Base-by-base conservation (phyloP, 2,329 filamentous ascomycete species). In the Colletotrichum siamense region DNA sequence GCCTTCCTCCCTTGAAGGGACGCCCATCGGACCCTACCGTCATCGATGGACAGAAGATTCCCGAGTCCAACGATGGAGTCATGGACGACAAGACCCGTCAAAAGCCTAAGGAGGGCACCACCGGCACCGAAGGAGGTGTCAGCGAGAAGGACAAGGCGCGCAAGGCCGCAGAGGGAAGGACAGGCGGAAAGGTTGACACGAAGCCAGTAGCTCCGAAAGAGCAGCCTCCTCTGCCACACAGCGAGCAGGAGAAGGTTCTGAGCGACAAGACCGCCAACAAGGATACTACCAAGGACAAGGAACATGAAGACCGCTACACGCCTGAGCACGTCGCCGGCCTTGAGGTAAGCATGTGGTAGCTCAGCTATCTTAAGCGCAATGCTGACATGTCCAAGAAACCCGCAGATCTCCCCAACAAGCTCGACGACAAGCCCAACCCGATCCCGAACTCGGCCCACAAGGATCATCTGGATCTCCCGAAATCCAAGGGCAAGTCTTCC, bases 41-140 rank as follows among this genome's bases (percentile, higher is more conserved):
- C 12, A 84, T 92, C 61, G 90, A 92, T 69, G 92, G 91, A 79
- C 89, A 90, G 81, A 91, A 89, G 83, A 92, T 93, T 26, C 91
- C 92, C 32, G 88, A 92, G 78, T 88, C 87, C 77, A 93, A 93
- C 79, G 92, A 98, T 82, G 95, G 96, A 55, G 95, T 98, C 75
- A 98, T 98, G 96, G 95, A 98, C 82, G 96, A 98, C 84, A 95
- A 94, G 78, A 91, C 94, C 82, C 90, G 95, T 79, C 86, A 90
- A 49, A 90, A 91, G 55, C 95, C 96, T 6, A 96, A 96, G 82
- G 91, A 96, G 83, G 96, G 96, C 63, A 98, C 95, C 3, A 95
- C 94, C 6, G 96, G 96, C 52, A 98, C 95, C 3, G 95, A 96
- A 82, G 96, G 96, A 15, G 96, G 96, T 69, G 95, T 99, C 57